A percentile compares a stretch with the other conserved stretches of the same genome.
Conservation (phyloP, 768 basidiomycete genomes). For the Pholiota microspora region DNA sequence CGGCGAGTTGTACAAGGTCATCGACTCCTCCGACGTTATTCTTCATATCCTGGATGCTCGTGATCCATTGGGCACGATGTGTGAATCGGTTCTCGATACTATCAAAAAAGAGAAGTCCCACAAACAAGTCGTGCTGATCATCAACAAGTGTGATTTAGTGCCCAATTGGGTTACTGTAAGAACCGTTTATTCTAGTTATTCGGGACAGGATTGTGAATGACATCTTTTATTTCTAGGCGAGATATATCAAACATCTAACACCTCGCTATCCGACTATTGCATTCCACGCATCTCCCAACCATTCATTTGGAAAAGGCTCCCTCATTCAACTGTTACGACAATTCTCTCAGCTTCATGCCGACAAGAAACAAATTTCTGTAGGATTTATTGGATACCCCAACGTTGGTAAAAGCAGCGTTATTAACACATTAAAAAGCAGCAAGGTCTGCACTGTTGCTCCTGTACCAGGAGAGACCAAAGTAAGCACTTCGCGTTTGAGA, state of each 20-base stretch:
- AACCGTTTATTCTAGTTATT: slow-evolving; percentile 13
- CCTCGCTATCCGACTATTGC: slow-evolving; percentile 95
- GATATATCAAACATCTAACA: slow-evolving; percentile 94
- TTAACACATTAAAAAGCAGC: slow-evolving; percentile 97
- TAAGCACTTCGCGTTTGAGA: slow-evolving; percentile 20
- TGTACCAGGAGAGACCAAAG: slow-evolving; percentile 96
- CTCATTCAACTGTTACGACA: slow-evolving; percentile 96
- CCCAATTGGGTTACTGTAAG: slow-evolving; percentile 98
- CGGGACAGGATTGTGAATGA: background rate
- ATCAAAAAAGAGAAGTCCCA: slow-evolving; percentile 95
- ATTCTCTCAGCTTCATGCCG: slow-evolving; percentile 94
- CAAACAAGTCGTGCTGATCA: slow-evolving; percentile 94
- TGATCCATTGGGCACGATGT: slow-evolving; percentile 93
- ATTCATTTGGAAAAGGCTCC: slow-evolving; percentile 98
- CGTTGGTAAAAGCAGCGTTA: slow-evolving; percentile 95
- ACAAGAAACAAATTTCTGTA: slow-evolving; percentile 99
- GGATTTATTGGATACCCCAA: slow-evolving; percentile 99
- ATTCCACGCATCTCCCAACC: slow-evolving; percentile 98
- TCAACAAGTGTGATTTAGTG: slow-evolving; percentile 98
- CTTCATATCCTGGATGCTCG: slow-evolving; percentile 94
- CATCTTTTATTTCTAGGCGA: slow-evolving; percentile 53
- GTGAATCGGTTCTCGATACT: slow-evolving; percentile 90
- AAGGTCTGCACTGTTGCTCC: slow-evolving; percentile 98
- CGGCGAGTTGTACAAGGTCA: slow-evolving; percentile 99
- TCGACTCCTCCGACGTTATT: slow-evolving; percentile 97